These are phyloP conservation scores for Talaromyces liani DNA, from an alignment of 495 filamentous ascomycete species.

Conservation along the genomic window DNA sequence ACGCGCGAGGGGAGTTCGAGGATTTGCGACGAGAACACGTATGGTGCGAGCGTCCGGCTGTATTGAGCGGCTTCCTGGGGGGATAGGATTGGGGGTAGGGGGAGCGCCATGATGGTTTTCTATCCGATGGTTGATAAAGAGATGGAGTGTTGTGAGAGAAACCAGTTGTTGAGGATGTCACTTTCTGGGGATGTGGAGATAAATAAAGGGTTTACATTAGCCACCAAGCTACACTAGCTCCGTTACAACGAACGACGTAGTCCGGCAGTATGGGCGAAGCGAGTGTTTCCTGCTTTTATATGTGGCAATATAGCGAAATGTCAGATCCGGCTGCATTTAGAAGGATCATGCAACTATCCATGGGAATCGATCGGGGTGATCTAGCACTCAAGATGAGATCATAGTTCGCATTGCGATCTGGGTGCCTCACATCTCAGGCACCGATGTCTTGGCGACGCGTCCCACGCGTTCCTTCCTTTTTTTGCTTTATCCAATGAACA, in stretches of 20 bases:
- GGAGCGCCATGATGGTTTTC: conserved; percentile 42
- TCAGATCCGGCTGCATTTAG: background rate
- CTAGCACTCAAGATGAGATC: background rate
- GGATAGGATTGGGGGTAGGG: conserved; percentile 59
- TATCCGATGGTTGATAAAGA: no score
- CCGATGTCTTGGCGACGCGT: background rate
- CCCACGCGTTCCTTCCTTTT: conserved; percentile 7
- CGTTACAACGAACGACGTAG: background rate
- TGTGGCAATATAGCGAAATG: background rate
- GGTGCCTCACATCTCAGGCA: background rate
- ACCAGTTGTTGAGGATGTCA: background rate
- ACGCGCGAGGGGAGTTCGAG: conserved; percentile 60
- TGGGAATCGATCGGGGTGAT: background rate
- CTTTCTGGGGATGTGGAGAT: background rate
- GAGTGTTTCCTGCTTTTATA: background rate
- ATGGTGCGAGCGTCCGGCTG: conserved; percentile 56
- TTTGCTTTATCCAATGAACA: background rate
- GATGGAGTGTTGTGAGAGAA: background rate
- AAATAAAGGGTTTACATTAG: background rate
- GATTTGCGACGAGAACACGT: conserved; percentile 65
- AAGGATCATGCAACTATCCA: background rate
- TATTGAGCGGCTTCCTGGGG: conserved; percentile 68
- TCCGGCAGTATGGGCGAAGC: background rate
- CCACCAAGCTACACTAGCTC: background rate
- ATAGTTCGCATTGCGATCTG: background rate